Conservation (phyloP, 306 rosid genomes). For the Fragaria iinumae region DNA sequence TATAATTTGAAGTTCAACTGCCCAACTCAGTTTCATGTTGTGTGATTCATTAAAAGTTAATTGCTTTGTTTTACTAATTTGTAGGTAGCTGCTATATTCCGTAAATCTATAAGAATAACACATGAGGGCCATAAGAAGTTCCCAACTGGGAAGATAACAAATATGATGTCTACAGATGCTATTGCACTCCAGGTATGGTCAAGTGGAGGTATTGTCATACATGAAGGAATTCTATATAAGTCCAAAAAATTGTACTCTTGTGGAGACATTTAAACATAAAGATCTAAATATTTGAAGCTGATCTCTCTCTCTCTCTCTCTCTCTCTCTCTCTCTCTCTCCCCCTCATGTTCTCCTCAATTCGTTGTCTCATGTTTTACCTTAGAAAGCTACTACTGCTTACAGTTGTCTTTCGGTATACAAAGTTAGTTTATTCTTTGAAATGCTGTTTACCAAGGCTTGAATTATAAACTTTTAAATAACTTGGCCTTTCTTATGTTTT, state of each 20-base stretch:
- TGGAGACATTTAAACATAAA: neutral
- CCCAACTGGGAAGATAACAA: constrained; percentile 75
- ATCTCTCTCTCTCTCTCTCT: neutral
- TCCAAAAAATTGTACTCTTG: neutral
- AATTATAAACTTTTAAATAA: constrained; percentile 12
- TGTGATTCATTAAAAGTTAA: neutral
- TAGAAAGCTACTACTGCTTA: neutral
- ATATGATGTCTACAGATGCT: constrained; percentile 88
- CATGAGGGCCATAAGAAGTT: constrained; percentile 69
- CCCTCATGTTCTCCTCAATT: neutral
- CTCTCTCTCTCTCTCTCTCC: neutral
- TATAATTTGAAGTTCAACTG: neutral
- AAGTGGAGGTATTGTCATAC: neutral
- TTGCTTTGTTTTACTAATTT: constrained; percentile 5
- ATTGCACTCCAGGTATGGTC: constrained; percentile 62
- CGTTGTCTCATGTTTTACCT: neutral
- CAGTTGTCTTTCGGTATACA: neutral
- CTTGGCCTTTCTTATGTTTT: constrained; percentile 20
- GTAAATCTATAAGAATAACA: constrained; percentile 78
- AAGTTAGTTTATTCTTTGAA: neutral
- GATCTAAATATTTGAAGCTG: neutral
- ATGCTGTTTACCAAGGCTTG: neutral
- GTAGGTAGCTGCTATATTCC: constrained; percentile 84
- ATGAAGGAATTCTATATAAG: neutral
- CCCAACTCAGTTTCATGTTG: neutral